A percentile compares a stretch with the other conserved stretches of the same genome.
Evolutionary conservation across 176 grass and related monocot species (phyloP).

Genomic region (Triticum monococcum): DNA sequence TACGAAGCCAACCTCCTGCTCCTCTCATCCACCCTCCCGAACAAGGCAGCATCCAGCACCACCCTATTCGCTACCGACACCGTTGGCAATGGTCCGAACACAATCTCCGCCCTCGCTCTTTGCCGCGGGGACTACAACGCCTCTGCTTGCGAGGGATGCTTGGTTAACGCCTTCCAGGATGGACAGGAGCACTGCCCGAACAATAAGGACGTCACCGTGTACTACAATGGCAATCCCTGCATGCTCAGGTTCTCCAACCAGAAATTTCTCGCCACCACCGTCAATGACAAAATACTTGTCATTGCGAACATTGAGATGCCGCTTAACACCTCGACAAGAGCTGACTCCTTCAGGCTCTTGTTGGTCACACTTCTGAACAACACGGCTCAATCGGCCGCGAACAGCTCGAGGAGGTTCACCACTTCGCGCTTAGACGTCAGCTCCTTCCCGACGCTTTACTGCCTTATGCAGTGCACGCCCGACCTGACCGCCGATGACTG

Average conservation of each 20-base stretch:
- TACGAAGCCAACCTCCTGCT: slow-evolving; percentile 31
- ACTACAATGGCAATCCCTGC: slow-evolving; percentile 15
- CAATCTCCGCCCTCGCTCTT: slow-evolving; percentile 28
- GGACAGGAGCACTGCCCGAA: slow-evolving; percentile 1
- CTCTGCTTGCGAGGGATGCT: slow-evolving; percentile 12
- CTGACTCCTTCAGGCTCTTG: no score
- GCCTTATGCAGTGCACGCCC: no score
- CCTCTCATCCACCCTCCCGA: slow-evolving; percentile 30
- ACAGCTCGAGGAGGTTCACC: no score
- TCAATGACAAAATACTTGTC: neutral
- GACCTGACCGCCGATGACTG: no score
- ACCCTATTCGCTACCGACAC: slow-evolving; percentile 19
- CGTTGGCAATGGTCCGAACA: neutral
- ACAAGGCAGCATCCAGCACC: neutral
- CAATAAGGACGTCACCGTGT: neutral
- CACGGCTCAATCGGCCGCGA: no score
- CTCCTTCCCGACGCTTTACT: no score
- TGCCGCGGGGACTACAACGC: slow-evolving; percentile 39
- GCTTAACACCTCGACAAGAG: neutral
- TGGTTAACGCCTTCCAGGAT: neutral
- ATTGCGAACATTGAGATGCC: neutral
- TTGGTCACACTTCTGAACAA: no score
- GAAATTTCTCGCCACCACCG: slow-evolving; percentile 21
- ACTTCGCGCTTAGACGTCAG: no score
- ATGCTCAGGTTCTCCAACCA: slow-evolving; percentile 43